phyloP scores from a whole-genome alignment of 2,329 filamentous ascomycete genomes.

The Aspergillus japonicus region DNA sequence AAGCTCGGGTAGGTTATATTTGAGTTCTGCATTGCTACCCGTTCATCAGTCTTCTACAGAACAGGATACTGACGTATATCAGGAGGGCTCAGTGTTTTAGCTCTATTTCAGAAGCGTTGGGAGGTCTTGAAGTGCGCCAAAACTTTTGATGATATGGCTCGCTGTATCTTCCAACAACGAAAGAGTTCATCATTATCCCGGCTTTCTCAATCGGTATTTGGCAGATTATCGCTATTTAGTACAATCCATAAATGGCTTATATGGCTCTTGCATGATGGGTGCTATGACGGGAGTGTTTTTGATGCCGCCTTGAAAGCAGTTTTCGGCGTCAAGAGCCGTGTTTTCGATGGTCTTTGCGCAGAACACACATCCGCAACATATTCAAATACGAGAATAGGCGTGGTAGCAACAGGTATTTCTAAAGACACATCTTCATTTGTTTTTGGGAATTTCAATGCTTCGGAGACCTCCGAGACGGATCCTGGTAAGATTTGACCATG shows the following conservation, averaged over 20 bases:
- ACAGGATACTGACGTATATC: not conserved
- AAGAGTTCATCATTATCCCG: slow-evolving; percentile 7
- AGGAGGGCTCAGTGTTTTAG: slow-evolving; percentile 18
- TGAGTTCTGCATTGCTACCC: not conserved
- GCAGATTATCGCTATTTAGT: slow-evolving; percentile 10
- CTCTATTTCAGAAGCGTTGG: slow-evolving; percentile 14
- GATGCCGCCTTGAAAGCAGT: slow-evolving; percentile 14
- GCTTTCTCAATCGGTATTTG: slow-evolving; percentile 2
- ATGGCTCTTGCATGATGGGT: slow-evolving; percentile 21
- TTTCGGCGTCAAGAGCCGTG: slow-evolving; percentile 11
- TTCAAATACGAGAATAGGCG: slow-evolving; percentile 12
- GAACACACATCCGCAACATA: not conserved
- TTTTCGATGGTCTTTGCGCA: slow-evolving; percentile 14
- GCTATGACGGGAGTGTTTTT: slow-evolving; percentile 19
- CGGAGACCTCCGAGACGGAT: not conserved
- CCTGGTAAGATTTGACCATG: slow-evolving; percentile 7
- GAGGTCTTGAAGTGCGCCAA: slow-evolving; percentile 8
- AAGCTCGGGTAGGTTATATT: slow-evolving; percentile 14
- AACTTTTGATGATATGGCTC: slow-evolving; percentile 11
- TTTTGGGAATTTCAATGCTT: slow-evolving; percentile 20
- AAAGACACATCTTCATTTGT: slow-evolving; percentile 17
- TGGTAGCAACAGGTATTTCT: slow-evolving; percentile 19
- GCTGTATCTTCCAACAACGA: slow-evolving; percentile 14
- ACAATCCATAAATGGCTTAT: slow-evolving; percentile 11
- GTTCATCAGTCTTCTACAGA: not conserved